These are phyloP conservation scores for Pichia scutulata DNA, from an alignment of 805 yeast genomes.

Conservation along the genomic window DNA sequence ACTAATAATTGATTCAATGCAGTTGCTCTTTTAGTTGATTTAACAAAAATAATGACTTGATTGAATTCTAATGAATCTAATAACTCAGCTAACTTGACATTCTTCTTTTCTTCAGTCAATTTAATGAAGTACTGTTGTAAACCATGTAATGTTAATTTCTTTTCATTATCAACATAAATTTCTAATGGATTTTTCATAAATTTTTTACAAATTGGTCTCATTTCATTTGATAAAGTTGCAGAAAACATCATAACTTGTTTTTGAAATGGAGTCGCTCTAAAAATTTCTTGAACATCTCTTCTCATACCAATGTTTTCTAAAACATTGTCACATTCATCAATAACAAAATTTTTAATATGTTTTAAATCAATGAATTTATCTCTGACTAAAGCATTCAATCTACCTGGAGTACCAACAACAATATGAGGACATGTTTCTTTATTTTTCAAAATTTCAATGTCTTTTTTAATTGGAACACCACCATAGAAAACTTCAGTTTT, in stretches of 20 bases:
- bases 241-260: slow-evolving; percentile 99
- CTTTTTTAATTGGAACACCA: slow-evolving; percentile 82
- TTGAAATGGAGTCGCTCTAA: slow-evolving; percentile 95
- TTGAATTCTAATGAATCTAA: slow-evolving; percentile 93
- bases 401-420: slow-evolving; percentile 97
- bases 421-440: slow-evolving; percentile 94
- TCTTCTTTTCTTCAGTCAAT: slow-evolving; percentile 84
- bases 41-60: slow-evolving; percentile 95
- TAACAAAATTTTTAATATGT: slow-evolving; percentile 87
- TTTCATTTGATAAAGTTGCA: slow-evolving; percentile 90
- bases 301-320: slow-evolving; percentile 85
- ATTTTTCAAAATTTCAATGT: slow-evolving; percentile 79
- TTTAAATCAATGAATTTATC: slow-evolving; percentile 82
- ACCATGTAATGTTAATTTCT: slow-evolving; percentile 95
- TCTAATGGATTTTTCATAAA: slow-evolving; percentile 97
- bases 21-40: slow-evolving; percentile 84
- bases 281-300: slow-evolving; percentile 96
- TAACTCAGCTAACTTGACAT: slow-evolving; percentile 84
- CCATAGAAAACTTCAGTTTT: slow-evolving; percentile 96
- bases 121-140: slow-evolving; percentile 93
- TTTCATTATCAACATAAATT: slow-evolving; percentile 95
- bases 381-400: slow-evolving; percentile 87
- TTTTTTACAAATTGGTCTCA: slow-evolving; percentile 94
- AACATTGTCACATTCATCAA: slow-evolving; percentile 98
- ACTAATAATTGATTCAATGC: slow-evolving; percentile 82